Conservation (phyloP, 176 grass and related monocot species). For the Oryza longistaminata region DNA sequence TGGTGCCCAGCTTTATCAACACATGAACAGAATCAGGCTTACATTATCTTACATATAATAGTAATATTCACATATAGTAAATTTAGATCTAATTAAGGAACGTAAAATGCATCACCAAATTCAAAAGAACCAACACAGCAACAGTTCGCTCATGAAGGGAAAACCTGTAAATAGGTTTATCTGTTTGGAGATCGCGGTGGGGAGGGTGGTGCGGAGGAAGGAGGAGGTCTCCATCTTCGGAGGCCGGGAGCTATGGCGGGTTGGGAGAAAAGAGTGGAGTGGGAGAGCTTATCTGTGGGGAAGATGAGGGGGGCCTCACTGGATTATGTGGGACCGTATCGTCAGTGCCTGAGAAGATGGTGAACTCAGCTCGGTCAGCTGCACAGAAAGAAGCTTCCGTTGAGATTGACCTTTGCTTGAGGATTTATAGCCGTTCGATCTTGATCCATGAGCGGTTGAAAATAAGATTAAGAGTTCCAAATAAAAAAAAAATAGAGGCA, state of each 20-base stretch:
- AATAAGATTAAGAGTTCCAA: not conserved
- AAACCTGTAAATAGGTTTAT: not conserved
- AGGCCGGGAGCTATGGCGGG: constrained; percentile 5
- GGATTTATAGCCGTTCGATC: not conserved
- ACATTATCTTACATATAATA: not conserved
- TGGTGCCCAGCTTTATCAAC: not conserved
- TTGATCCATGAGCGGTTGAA: not conserved
- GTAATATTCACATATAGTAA: not conserved
- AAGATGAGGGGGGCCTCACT: not conserved
- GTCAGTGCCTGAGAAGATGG: constrained; percentile 3
- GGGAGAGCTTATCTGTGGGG: constrained; percentile 48
- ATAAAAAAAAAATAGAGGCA: no score
- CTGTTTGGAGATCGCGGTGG: constrained; percentile 17
- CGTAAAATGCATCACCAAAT: not conserved
- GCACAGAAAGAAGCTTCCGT: not conserved
- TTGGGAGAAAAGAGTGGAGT: constrained; percentile 30
- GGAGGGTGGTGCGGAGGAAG: constrained; percentile 53
- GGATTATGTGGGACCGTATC: not conserved
- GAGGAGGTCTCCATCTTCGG: constrained; percentile 62
- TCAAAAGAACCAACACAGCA: not conserved
- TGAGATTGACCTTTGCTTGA: no score
- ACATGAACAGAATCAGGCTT: not conserved
- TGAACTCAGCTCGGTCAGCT: not conserved
- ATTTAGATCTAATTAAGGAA: not conserved
- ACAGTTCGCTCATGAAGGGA: not conserved